These are phyloP conservation scores for Laburnicola sp. DNA, from an alignment of 2,329 filamentous ascomycete species.

Conservation along the genomic window DNA sequence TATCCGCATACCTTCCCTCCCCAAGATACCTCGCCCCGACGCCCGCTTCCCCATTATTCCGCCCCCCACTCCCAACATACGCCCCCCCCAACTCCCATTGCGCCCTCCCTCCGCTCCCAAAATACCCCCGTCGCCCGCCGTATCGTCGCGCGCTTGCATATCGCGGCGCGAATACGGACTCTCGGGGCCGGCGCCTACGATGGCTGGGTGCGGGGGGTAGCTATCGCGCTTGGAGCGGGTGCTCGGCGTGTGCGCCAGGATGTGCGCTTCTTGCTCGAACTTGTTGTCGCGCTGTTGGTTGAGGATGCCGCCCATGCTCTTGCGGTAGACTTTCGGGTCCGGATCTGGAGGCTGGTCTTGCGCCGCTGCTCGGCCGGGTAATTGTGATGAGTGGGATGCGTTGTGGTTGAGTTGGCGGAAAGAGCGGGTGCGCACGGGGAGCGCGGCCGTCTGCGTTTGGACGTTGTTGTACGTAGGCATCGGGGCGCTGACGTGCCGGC, in stretches of 20 bases:
- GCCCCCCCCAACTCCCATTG: constrained; percentile 12
- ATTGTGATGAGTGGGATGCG: constrained; percentile 41
- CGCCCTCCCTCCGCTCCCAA: constrained; percentile 27
- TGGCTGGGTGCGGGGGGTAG: constrained; percentile 43
- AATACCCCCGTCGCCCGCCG: constrained; percentile 35
- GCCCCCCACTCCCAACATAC: too few species aligned
- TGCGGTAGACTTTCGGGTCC: constrained; percentile 28
- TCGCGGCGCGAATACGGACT: constrained; percentile 36
- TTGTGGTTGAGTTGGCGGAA: constrained; percentile 35
- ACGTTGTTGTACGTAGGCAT: constrained; percentile 19
- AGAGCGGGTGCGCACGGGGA: constrained; percentile 29
- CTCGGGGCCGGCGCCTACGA: constrained; percentile 40
- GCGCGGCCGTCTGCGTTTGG: constrained; percentile 20
- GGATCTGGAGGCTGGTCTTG: constrained; percentile 8
- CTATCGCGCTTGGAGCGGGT: constrained; percentile 30
- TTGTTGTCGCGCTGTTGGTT: constrained; percentile 33
- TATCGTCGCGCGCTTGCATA: constrained; percentile 35
- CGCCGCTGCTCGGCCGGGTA: constrained; percentile 24
- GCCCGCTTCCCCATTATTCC: constrained; percentile 20
- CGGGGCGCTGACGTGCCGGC: constrained; percentile 36
- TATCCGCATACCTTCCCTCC: constrained; percentile 34
- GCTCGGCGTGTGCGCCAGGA: constrained; percentile 28
- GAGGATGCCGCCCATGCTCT: constrained; percentile 40
- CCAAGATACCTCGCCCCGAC: constrained; percentile 38
- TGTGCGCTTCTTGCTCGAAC: constrained; percentile 39